Conservation (phyloP, 768 basidiomycete genomes). For the Paxillus ammoniavirescens region DNA sequence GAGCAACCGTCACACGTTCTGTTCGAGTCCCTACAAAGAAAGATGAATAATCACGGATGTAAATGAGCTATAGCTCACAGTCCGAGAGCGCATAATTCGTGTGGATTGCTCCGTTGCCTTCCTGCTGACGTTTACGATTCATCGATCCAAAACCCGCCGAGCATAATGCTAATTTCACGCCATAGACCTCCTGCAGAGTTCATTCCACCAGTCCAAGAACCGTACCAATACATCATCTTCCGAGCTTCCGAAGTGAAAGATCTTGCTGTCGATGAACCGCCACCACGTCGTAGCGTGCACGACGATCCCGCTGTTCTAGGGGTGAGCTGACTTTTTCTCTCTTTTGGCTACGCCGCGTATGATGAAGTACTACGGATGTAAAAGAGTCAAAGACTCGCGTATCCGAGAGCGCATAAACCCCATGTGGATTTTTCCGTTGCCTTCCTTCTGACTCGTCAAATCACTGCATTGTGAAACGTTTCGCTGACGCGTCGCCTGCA, state of each 20-base stretch:
- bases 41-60: slow-evolving; percentile 42
- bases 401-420: slow-evolving; percentile 45
- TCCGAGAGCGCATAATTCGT: slow-evolving; percentile 47
- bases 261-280: slow-evolving; percentile 75
- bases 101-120: slow-evolving; percentile 69
- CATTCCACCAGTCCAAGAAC: slow-evolving; percentile 80
- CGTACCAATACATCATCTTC: slow-evolving; percentile 89
- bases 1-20: slow-evolving; percentile 25
- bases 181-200: slow-evolving; percentile 69
- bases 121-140: slow-evolving; percentile 43
- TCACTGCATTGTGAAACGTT: background rate
- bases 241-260: slow-evolving; percentile 89
- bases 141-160: background rate
- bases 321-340: slow-evolving; percentile 43
- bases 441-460: slow-evolving; percentile 49
- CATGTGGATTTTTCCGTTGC: slow-evolving; percentile 57
- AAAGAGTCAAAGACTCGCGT: slow-evolving; percentile 34
- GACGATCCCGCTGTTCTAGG: slow-evolving; percentile 85
- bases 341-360: slow-evolving; percentile 6
- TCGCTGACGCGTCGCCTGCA: slow-evolving; percentile 23
- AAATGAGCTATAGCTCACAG: slow-evolving; percentile 35
- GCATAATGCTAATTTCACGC: slow-evolving; percentile 25
- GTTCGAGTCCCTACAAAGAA: background rate
- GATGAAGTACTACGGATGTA: slow-evolving; percentile 50
- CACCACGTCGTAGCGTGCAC: slow-evolving; percentile 60